Evolutionary conservation across 2,329 filamentous ascomycete species (phyloP).

Genomic region (Fusarium ambrosium): DNA sequence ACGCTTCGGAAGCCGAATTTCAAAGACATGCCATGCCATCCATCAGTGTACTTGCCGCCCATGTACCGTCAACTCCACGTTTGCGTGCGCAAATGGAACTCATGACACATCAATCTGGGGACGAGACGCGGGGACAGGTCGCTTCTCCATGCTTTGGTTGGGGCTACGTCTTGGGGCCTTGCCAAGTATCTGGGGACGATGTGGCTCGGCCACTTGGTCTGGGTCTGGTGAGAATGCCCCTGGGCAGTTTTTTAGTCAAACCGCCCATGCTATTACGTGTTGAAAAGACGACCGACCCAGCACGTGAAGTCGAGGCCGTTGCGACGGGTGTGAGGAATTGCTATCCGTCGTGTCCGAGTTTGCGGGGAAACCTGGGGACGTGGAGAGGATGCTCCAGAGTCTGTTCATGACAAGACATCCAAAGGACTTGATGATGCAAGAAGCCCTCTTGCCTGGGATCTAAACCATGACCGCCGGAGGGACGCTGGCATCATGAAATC

Average conservation of each 20-base stretch:
- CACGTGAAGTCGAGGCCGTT: constrained; percentile 40
- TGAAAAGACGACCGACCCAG: constrained; percentile 27
- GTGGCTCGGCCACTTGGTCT: constrained; percentile 35
- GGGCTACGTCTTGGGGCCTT: constrained; percentile 33
- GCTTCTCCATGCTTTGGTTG: constrained; percentile 27
- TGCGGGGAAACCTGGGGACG: constrained; percentile 47
- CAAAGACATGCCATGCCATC: constrained; percentile 6
- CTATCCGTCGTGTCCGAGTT: constrained; percentile 31
- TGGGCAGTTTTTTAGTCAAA: constrained; percentile 44
- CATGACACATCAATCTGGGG: constrained; percentile 39
- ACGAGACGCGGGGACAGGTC: constrained; percentile 38
- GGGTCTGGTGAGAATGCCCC: constrained; percentile 29
- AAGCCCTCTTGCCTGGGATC: constrained; percentile 14
- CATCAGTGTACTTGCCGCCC: constrained; percentile 14
- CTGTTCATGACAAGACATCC: constrained; percentile 15
- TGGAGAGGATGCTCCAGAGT: constrained; percentile 33
- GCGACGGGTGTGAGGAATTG: constrained; percentile 21
- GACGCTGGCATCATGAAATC: constrained; percentile 26
- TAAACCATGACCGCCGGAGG: constrained; percentile 22
- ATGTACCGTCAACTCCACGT: constrained; percentile 24
- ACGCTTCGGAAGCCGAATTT: constrained; percentile 24
- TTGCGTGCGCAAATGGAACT: constrained; percentile 23
- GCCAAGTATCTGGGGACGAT: constrained; percentile 40
- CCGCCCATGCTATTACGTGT: constrained; percentile 44
- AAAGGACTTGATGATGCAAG: constrained; percentile 18